Base-by-base conservation (phyloP, 108 stramenopile genomes). In the Schizochytrium sp. region DNA sequence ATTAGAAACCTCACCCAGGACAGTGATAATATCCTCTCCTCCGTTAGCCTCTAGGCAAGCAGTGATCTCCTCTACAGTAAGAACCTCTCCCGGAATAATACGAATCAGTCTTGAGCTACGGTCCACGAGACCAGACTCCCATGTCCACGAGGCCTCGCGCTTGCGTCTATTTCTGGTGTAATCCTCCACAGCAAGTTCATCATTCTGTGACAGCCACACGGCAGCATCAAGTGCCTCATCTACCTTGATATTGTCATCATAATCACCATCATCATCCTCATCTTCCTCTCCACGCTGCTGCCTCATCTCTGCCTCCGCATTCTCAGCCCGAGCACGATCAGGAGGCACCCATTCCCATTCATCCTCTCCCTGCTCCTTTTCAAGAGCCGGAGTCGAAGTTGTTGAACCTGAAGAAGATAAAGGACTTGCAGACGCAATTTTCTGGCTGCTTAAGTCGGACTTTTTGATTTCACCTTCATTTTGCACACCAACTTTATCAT, bases 141-240 rank as follows among this genome's bases (percentile, higher is more conserved):
- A 69, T 7, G 64, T 69, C 64, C 64, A 69, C 15, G 64, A 69
- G 10, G 64, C 64, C 64, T 69, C 64, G 28, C 64, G 64, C 64
- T 69, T 7, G 0, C 64, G 64, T 7, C 64, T 38, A 3, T 69
- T 12, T 69, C 64, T 38, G 12, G 64, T 44, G 28, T 69, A 69
- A 44, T 69, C 64, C 28, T 69, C 64, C 64, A 44, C 64, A 7
- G 64, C 64, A 15, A 7, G 10, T 1, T 15, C 15, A 38, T 69
- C 64, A 69, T 2, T 69, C 64, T 69, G 64, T 44, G 64, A 8
- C 12, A 69, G 10, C 64, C 64, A 69, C 19, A 69, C 64, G 19
- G 64, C 64, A 15, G 64, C 64, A 44, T 69, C 64, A 8, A 69
- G 12, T 38, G 64, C 64, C 64, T 69, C 64, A 38, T 69, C 64